These are phyloP conservation scores for Hypoxylon rickii DNA, from an alignment of 495 filamentous ascomycete genomes.

Conservation along the genomic window DNA sequence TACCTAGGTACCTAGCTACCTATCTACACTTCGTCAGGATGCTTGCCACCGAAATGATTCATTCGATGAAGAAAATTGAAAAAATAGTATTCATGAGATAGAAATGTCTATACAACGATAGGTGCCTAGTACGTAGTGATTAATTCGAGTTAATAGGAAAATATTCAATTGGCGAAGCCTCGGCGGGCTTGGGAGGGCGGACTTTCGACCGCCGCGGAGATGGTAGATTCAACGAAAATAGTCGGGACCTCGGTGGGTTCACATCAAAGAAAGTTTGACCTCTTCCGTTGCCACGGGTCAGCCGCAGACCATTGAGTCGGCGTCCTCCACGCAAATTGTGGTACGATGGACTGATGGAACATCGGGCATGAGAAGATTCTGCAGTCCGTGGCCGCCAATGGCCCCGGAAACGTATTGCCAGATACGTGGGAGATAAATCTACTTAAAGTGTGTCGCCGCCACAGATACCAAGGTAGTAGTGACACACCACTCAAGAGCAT, in stretches of 20 bases:
- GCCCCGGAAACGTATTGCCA: not conserved
- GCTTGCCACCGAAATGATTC: not conserved
- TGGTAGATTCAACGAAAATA: constrained; percentile 27
- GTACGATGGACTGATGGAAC: constrained; percentile 23
- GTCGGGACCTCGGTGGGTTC: constrained; percentile 20
- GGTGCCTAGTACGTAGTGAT: too few species aligned
- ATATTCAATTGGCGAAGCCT: constrained; percentile 10
- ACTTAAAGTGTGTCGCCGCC: too few species aligned
- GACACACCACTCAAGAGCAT: not conserved
- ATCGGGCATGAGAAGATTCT: constrained; percentile 3
- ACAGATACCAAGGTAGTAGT: too few species aligned
- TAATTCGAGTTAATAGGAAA: too few species aligned
- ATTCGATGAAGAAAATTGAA: too few species aligned
- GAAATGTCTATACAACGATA: not conserved
- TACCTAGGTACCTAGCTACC: not conserved
- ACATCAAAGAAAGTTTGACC: constrained; percentile 9
- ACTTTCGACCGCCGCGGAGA: constrained; percentile 29
- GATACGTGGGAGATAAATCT: not conserved
- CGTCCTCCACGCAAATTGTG: constrained; percentile 16
- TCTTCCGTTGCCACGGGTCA: constrained; percentile 8
- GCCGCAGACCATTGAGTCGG: constrained; percentile 9
- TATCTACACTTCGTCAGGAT: not conserved
- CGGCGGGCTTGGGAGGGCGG: not conserved
- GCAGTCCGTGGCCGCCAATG: constrained; percentile 6
- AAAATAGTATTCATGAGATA: too few species aligned